phyloP scores from a whole-genome alignment of 768 basidiomycete species.

The Xerocomellus chrysenteron region DNA sequence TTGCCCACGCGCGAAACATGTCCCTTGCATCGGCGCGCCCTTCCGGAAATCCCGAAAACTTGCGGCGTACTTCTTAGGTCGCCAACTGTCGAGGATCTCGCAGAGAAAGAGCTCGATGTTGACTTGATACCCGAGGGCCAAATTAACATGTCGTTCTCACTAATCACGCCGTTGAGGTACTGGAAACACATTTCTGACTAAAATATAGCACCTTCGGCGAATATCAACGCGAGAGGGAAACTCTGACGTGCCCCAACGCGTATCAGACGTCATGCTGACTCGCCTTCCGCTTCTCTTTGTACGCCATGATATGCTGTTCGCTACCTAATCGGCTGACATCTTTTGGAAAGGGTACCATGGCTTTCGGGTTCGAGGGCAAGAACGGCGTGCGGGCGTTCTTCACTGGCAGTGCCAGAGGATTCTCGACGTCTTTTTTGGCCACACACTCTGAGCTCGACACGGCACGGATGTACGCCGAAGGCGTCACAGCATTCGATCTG shows the following conservation, averaged over 20 bases:
- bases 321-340: no score
- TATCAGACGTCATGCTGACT: slow-evolving; percentile 37
- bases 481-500: no score
- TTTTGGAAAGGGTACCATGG: no score
- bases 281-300: no score
- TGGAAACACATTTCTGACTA: slow-evolving; percentile 9
- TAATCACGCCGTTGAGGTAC: slow-evolving; percentile 73
- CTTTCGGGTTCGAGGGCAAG: no score
- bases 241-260: slow-evolving; percentile 64
- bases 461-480: no score
- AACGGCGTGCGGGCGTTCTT: no score
- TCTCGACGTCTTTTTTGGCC: no score
- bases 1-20: background rate
- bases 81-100: slow-evolving; percentile 53
- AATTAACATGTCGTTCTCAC: slow-evolving; percentile 57
- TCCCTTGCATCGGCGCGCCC: slow-evolving; percentile 29
- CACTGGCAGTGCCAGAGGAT: no score
- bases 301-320: no score
- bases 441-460: no score
- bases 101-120: slow-evolving; percentile 62
- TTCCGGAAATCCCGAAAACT: slow-evolving; percentile 41
- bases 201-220: slow-evolving; percentile 65
- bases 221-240: slow-evolving; percentile 65
- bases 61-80: slow-evolving; percentile 49
- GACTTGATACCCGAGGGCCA: slow-evolving; percentile 55